Conservation (phyloP, 768 basidiomycete species). For the Mycena galopus region DNA sequence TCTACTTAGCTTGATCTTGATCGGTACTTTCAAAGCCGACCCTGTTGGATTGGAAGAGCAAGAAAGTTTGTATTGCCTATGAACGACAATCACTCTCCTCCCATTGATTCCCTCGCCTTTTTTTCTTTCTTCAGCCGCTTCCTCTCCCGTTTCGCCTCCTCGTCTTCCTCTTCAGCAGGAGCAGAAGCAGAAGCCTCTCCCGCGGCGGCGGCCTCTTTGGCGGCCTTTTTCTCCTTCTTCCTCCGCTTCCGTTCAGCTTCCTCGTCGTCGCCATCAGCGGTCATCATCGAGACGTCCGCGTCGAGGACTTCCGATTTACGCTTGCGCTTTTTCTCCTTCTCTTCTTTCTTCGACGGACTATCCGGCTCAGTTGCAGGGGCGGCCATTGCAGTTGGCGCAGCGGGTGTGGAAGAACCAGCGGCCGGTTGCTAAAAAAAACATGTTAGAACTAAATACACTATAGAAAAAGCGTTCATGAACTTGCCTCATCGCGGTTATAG, state of each 20-base stretch:
- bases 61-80: not conserved
- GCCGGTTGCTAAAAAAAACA: slow-evolving; percentile 48
- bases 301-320: slow-evolving; percentile 74
- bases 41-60: not conserved
- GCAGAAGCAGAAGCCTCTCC: slow-evolving; percentile 54
- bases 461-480: slow-evolving; percentile 29
- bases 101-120: slow-evolving; percentile 63
- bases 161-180: slow-evolving; percentile 61
- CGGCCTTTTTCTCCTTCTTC: slow-evolving; percentile 74
- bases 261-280: slow-evolving; percentile 58
- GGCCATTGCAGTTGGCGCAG: slow-evolving; percentile 41
- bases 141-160: slow-evolving; percentile 70
- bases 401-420: slow-evolving; percentile 51
- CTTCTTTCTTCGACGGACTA: slow-evolving; percentile 58
- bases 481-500: slow-evolving; percentile 77
- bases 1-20: too few relatives aligned
- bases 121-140: slow-evolving; percentile 80
- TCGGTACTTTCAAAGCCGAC: too few relatives aligned
- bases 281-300: slow-evolving; percentile 56
- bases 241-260: slow-evolving; percentile 69
- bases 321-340: slow-evolving; percentile 90
- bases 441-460: slow-evolving; percentile 24
- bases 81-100: slow-evolving; percentile 46
- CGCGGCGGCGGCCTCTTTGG: slow-evolving; percentile 57
- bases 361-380: slow-evolving; percentile 39